Conservation (phyloP, 352 stramenopile genomes). For the Elongisporangium undulatum region DNA sequence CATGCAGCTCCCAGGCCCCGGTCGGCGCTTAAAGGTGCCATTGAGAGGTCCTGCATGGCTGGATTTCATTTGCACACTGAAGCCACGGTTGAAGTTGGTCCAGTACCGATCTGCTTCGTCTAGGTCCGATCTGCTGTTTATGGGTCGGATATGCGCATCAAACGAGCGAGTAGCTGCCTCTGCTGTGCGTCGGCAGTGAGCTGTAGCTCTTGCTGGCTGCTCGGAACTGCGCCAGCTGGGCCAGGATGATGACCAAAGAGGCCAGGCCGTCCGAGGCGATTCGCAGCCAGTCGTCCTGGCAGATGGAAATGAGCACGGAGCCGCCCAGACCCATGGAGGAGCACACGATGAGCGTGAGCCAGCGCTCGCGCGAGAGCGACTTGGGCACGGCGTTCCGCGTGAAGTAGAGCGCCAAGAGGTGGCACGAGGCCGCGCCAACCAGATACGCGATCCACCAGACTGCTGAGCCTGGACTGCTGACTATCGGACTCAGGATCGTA, state of each 20-base stretch:
- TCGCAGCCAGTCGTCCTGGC: slow-evolving; percentile 53
- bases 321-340: slow-evolving; percentile 32
- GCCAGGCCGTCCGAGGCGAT: slow-evolving; percentile 30
- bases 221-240: slow-evolving; percentile 23
- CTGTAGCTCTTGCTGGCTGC: neutral
- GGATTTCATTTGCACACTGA: neutral
- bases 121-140: neutral
- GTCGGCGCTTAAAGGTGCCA: neutral
- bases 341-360: slow-evolving; percentile 29
- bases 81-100: neutral
- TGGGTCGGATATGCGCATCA: neutral
- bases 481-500: neutral
- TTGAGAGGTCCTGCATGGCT: neutral
- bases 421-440: slow-evolving; percentile 8
- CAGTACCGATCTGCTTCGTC: neutral
- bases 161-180: neutral
- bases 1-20: too few relatives aligned
- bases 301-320: slow-evolving; percentile 30
- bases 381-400: neutral
- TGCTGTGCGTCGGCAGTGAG: neutral
- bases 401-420: slow-evolving; percentile 13
- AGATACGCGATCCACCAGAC: slow-evolving; percentile 4
- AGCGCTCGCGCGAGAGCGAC: slow-evolving; percentile 1
- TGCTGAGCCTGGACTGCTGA: neutral
- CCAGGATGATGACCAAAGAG: slow-evolving; percentile 42